Conservation (phyloP, 2,329 filamentous ascomycete species). For the Sclerotinia glacialis region DNA sequence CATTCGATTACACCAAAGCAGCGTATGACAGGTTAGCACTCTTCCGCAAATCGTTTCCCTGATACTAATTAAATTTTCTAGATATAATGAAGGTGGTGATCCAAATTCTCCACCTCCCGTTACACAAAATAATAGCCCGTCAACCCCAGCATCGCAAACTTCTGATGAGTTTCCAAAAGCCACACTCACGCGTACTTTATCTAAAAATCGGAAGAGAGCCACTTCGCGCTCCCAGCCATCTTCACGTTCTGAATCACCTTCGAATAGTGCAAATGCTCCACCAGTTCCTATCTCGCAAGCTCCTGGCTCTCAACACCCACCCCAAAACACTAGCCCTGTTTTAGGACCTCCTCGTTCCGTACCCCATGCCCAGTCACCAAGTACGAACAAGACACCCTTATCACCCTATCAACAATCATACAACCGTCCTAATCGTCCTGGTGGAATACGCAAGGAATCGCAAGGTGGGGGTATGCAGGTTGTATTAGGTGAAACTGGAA, state of each 20-base stretch:
- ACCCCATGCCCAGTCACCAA: slow-evolving; percentile 12
- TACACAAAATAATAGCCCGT: slow-evolving; percentile 26
- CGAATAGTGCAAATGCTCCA: slow-evolving; percentile 29
- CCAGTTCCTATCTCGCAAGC: slow-evolving; percentile 31
- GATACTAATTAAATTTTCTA: slow-evolving; percentile 29
- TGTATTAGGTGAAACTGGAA: slow-evolving; percentile 82
- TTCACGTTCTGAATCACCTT: slow-evolving; percentile 35
- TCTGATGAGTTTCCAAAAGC: slow-evolving; percentile 22
- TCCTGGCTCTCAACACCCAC: slow-evolving; percentile 27
- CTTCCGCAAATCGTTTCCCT: slow-evolving; percentile 17
- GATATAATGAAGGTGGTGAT: slow-evolving; percentile 40
- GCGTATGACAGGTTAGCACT: slow-evolving; percentile 68
- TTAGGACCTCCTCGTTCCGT: slow-evolving; percentile 20
- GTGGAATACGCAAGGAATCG: slow-evolving; percentile 35
- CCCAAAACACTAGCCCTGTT: slow-evolving; percentile 15
- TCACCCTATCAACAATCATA: slow-evolving; percentile 38
- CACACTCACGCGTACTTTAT: slow-evolving; percentile 14
- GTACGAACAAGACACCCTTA: slow-evolving; percentile 27
- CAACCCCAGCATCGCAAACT: slow-evolving; percentile 19
- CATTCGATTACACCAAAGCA: slow-evolving; percentile 89
- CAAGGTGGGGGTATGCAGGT: slow-evolving; percentile 76
- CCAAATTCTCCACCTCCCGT: slow-evolving; percentile 29
- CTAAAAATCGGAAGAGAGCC: slow-evolving; percentile 9
- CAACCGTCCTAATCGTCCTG: slow-evolving; percentile 30
- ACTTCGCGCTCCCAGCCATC: slow-evolving; percentile 33